These are phyloP conservation scores for Castanea crenata DNA, from an alignment of 306 rosid genomes.

Conservation along the genomic window DNA sequence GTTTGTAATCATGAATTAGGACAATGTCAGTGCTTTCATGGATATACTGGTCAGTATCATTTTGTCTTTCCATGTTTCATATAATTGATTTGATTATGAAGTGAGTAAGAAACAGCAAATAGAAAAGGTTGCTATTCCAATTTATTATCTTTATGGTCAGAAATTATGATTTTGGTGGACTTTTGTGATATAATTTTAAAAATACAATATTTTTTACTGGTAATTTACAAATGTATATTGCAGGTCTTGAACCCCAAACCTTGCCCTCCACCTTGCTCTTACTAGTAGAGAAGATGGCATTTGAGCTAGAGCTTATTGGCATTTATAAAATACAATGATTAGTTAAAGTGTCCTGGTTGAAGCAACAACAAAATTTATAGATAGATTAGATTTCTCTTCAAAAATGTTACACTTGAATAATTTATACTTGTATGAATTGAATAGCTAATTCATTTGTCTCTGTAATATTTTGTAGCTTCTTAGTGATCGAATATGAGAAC, in stretches of 20 bases:
- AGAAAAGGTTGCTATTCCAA: not conserved
- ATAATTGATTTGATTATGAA: not conserved
- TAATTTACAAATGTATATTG: too few relatives aligned
- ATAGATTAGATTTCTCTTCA: not conserved
- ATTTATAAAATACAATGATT: not conserved
- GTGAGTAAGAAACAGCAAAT: conserved; percentile 10
- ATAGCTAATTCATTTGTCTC: not conserved
- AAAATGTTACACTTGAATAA: not conserved
- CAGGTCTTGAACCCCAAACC: too few relatives aligned
- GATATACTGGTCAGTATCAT: conserved; percentile 64
- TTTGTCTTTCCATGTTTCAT: not conserved
- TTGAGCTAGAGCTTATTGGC: too few relatives aligned
- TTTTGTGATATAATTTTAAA: not conserved
- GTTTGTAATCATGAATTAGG: conserved; percentile 87
- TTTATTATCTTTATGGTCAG: not conserved
- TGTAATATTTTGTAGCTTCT: not conserved
- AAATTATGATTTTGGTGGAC: not conserved
- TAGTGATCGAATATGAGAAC: not conserved
- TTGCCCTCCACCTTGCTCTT: too few relatives aligned
- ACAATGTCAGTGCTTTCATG: conserved; percentile 88
- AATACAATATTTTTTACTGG: too few relatives aligned
- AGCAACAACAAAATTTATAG: not conserved
- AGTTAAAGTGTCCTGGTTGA: not conserved
- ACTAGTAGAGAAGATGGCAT: too few relatives aligned
- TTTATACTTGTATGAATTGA: not conserved